Percentiles rank a stretch among this genome's conserved stretches.
These are phyloP conservation scores for Wickerhamiella allomyrinae DNA, from an alignment of 805 yeast species.

Conservation along the genomic window DNA sequence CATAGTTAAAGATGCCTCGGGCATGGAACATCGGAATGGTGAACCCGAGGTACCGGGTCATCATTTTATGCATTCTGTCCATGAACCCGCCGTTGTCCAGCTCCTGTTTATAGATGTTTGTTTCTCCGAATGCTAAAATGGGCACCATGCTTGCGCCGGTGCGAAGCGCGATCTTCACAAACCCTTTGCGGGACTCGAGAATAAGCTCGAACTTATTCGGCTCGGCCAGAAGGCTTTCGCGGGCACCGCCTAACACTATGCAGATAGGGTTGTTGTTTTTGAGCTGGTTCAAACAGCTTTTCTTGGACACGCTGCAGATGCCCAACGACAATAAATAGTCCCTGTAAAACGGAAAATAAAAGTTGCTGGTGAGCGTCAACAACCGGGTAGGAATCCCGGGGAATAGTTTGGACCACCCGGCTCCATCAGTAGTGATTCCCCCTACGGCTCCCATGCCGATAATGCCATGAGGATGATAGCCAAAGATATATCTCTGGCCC, in stretches of 20 bases:
- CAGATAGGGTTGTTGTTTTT: conserved; percentile 59
- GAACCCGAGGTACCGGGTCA: conserved; percentile 61
- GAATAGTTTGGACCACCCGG: conserved; percentile 48
- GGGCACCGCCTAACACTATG: conserved; percentile 92
- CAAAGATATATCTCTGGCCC: conserved; percentile 55
- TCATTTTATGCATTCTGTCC: conserved; percentile 49
- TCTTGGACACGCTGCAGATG: conserved; percentile 66
- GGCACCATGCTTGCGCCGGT: conserved; percentile 79
- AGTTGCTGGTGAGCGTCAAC: conserved; percentile 71
- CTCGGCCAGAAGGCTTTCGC: conserved; percentile 60
- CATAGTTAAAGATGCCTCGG: conserved; percentile 82
- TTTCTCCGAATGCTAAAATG: conserved; percentile 83
- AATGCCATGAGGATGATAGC: conserved; percentile 94
- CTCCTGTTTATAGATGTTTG: conserved; percentile 39
- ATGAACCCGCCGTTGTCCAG: conserved; percentile 33
- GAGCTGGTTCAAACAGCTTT: conserved; percentile 53
- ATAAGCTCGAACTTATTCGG: conserved; percentile 54
- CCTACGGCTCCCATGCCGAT: conserved; percentile 87
- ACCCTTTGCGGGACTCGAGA: conserved; percentile 68
- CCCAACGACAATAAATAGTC: conserved; percentile 77
- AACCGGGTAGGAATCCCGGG: conserved; percentile 77
- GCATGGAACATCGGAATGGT: conserved; percentile 88
- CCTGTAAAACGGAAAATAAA: conserved; percentile 72
- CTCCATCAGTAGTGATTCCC: conserved; percentile 68
- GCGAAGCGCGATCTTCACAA: conserved; percentile 72